Evolutionary conservation across 2,329 filamentous ascomycete genomes (phyloP).

Genomic region (Verticillium klebahnii): DNA sequence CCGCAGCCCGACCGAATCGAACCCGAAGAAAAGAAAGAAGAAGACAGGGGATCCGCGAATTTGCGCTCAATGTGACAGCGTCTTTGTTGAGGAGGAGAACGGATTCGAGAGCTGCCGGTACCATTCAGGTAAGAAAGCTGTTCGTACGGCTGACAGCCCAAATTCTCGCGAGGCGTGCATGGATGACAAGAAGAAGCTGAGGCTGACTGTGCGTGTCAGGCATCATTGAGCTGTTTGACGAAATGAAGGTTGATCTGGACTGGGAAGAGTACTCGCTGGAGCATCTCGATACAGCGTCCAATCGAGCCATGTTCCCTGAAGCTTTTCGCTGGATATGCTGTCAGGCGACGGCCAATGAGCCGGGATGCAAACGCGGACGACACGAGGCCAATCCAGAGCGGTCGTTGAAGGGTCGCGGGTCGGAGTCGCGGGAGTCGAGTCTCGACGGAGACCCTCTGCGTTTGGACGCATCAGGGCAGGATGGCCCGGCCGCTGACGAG

Average conservation of each 20-base stretch:
- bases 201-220: conserved; percentile 5
- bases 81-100: conserved; percentile 13
- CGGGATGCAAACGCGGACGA: conserved; percentile 8
- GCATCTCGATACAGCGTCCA: conserved; percentile 11
- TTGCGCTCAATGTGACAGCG: conserved; percentile 12
- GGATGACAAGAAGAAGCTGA: background rate
- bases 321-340: conserved; percentile 14
- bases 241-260: conserved; percentile 5
- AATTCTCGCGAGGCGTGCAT: background rate
- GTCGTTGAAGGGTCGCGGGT: conserved; percentile 11
- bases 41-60: conserved; percentile 9
- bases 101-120: conserved; percentile 9
- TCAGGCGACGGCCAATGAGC: conserved; percentile 2
- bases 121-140: conserved; percentile 8
- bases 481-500: background rate
- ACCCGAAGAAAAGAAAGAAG: conserved; percentile 7
- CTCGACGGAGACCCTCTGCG: conserved; percentile 1
- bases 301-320: conserved; percentile 8
- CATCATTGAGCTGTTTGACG: conserved; percentile 11
- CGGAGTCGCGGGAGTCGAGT: conserved; percentile 7
- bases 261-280: conserved; percentile 5
- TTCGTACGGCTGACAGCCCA: background rate
- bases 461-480: background rate
- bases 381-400: conserved; percentile 13
- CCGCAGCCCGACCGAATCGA: background rate